These are phyloP conservation scores for Diutina mesorugosa DNA, from an alignment of 1,139 yeast genomes.

Conservation along the genomic window DNA sequence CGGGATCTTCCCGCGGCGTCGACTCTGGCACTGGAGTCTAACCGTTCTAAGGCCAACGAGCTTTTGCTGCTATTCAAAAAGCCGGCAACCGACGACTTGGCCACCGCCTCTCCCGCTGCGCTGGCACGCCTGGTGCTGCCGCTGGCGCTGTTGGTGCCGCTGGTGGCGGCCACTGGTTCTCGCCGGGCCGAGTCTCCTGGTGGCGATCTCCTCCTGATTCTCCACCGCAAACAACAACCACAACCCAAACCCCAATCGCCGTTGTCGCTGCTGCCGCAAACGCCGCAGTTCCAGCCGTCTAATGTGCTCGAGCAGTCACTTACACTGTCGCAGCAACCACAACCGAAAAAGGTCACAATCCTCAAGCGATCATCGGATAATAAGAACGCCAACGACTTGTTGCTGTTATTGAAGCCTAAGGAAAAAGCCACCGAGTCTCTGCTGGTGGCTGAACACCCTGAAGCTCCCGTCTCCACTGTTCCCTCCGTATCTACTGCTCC, in stretches of 20 bases:
- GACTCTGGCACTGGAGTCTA: conserved; percentile 4
- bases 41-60: conserved; percentile 8
- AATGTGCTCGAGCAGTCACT: conserved; percentile 18
- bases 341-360: conserved; percentile 12
- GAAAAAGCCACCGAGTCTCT: not conserved
- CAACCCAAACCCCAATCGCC: conserved; percentile 4
- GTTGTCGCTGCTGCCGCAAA: conserved; percentile 3
- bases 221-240: conserved; percentile 6
- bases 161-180: conserved; percentile 1
- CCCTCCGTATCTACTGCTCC: not conserved
- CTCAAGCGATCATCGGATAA: conserved; percentile 11
- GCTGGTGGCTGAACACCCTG: not conserved
- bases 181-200: conserved; percentile 1
- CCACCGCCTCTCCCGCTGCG: not conserved
- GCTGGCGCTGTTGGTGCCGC: not conserved
- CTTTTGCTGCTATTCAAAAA: not conserved
- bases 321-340: conserved; percentile 4
- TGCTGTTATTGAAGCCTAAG: conserved; percentile 8
- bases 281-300: conserved; percentile 11
- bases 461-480: not conserved
- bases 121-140: not conserved
- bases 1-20: conserved; percentile 3
- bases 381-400: conserved; percentile 8
- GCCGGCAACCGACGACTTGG: not conserved
- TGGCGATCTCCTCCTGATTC: conserved; percentile 4